Evolutionary conservation across 1,139 yeast species (phyloP).

Genomic region (Sugiyamaella sp.): DNA sequence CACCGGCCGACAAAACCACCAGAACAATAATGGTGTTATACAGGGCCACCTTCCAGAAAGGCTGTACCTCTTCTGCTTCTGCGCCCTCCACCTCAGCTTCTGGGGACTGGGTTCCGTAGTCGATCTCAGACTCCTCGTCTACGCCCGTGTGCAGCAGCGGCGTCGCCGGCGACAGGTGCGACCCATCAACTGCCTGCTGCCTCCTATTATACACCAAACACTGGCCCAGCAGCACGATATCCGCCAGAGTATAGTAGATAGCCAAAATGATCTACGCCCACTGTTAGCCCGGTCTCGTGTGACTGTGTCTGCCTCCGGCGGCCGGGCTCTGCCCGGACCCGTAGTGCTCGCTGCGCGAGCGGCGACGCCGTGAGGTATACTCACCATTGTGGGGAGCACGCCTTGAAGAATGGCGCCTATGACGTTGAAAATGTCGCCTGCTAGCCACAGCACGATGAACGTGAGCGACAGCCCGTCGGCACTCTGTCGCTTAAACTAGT

Average conservation of each 20-base stretch:
- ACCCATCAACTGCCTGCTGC: slow-evolving; percentile 57
- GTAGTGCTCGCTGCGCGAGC: no score
- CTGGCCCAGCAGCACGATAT: slow-evolving; percentile 77
- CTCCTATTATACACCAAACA: slow-evolving; percentile 67
- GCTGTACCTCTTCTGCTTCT: slow-evolving; percentile 12
- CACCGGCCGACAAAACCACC: slow-evolving; percentile 72
- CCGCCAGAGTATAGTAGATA: slow-evolving; percentile 88
- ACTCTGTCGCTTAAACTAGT: slow-evolving; percentile 66
- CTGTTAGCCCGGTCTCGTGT: no score
- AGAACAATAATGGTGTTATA: slow-evolving; percentile 67
- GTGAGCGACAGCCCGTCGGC: slow-evolving; percentile 84
- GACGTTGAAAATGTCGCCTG: slow-evolving; percentile 92
- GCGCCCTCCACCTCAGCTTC: slow-evolving; percentile 25
- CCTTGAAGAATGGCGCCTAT: slow-evolving; percentile 87
- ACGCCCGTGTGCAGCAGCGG: slow-evolving; percentile 58
- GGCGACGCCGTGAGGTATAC: no score
- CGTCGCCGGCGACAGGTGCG: slow-evolving; percentile 87
- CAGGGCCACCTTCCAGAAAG: slow-evolving; percentile 36
- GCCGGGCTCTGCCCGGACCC: no score
- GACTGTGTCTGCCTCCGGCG: no score
- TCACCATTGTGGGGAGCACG: slow-evolving; percentile 81
- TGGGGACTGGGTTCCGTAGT: slow-evolving; percentile 45
- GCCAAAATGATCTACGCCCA: slow-evolving; percentile 70
- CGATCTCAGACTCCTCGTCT: slow-evolving; percentile 43
- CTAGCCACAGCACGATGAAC: slow-evolving; percentile 81